A percentile compares a stretch with the other conserved stretches of the same genome.
These are phyloP conservation scores for Mercurialis annua DNA, from an alignment of 345 rosid species.

Conservation along the genomic window DNA sequence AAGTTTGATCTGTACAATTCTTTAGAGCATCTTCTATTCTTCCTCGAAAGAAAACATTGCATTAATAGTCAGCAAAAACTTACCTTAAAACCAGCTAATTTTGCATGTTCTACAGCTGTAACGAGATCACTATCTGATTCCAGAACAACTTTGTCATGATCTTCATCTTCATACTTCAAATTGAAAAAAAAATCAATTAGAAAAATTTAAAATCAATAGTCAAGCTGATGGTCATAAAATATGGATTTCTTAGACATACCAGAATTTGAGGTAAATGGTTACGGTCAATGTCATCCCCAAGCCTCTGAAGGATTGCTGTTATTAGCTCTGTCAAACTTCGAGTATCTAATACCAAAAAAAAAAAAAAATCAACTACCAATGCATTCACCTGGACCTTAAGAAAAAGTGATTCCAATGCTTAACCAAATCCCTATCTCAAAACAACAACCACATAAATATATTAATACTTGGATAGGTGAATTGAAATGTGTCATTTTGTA, in stretches of 20 bases:
- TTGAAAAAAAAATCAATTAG: constrained; percentile 17
- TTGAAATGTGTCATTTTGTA: not conserved
- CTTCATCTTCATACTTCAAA: constrained; percentile 93
- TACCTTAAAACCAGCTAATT: constrained; percentile 91
- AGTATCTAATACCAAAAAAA: constrained; percentile 47
- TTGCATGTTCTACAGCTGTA: constrained; percentile 93
- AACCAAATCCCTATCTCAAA: not conserved
- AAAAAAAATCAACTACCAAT: constrained; percentile 15
- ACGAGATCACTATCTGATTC: constrained; percentile 79
- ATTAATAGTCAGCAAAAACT: constrained; percentile 1
- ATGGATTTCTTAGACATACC: constrained; percentile 37
- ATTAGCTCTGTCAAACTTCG: constrained; percentile 71
- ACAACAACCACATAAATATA: not conserved
- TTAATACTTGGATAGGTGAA: not conserved
- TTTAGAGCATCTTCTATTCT: not conserved
- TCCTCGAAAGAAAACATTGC: not conserved
- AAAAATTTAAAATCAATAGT: not conserved
- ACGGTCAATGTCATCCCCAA: constrained; percentile 79
- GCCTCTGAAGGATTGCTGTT: constrained; percentile 81
- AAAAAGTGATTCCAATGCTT: not conserved
- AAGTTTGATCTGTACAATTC: no score
- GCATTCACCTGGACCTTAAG: not conserved
- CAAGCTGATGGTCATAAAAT: not conserved
- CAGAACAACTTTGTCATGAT: constrained; percentile 84
- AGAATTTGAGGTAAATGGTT: constrained; percentile 77